Conservation (phyloP, 108 stramenopile species). For the Skeletonema tropicum region DNA sequence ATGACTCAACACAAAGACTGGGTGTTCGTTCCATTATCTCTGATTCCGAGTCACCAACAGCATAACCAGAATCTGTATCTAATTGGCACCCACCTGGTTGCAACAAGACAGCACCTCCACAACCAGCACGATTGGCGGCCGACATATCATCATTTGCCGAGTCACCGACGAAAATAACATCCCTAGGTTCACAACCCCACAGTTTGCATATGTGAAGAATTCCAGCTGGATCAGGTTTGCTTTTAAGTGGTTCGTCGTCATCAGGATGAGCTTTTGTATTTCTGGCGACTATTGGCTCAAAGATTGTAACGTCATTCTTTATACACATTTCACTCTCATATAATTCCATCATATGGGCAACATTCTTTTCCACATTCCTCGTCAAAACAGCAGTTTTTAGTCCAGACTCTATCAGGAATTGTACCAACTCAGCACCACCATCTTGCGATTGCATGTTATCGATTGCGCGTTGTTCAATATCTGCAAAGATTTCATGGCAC, state of each 20-base stretch:
- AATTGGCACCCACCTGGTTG: constrained; percentile 14
- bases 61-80: constrained; percentile 34
- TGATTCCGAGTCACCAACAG: constrained; percentile 17
- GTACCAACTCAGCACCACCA: constrained; percentile 25
- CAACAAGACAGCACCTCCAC: constrained; percentile 44
- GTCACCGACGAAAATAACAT: constrained; percentile 55
- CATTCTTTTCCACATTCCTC: constrained; percentile 40
- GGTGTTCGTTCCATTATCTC: constrained; percentile 34
- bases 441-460: constrained; percentile 41
- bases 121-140: constrained; percentile 49
- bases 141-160: constrained; percentile 41
- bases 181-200: constrained; percentile 33
- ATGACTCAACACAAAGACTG: constrained; percentile 13
- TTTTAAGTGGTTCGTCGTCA: constrained; percentile 18
- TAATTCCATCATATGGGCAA: constrained; percentile 18
- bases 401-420: constrained; percentile 26
- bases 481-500: constrained; percentile 33
- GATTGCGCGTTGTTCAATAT: constrained; percentile 40
- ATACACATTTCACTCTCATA: constrained; percentile 25
- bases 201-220: constrained; percentile 44
- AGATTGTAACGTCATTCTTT: constrained; percentile 14
- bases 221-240: constrained; percentile 46
- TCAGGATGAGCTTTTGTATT: constrained; percentile 16
- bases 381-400: constrained; percentile 36
- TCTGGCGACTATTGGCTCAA: constrained; percentile 41